A percentile compares a stretch with the other conserved stretches of the same genome.
phyloP scores from a whole-genome alignment of 2,329 filamentous ascomycete species.

The Sporothrix globosa region DNA sequence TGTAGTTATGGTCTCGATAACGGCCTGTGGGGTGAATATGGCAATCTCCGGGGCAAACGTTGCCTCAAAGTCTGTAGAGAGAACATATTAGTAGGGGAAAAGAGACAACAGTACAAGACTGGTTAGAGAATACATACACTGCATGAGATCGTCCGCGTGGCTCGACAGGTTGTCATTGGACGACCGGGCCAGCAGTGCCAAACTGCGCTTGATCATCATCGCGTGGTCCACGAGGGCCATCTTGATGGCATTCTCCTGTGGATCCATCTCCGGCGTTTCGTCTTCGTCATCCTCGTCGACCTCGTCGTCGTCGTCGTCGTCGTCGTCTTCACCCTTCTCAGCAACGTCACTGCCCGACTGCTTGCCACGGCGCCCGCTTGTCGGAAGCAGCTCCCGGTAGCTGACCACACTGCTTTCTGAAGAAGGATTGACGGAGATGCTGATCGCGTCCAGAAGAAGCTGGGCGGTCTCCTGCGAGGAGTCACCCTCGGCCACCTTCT shows the following conservation, averaged over 20 bases:
- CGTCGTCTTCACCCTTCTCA: slow-evolving; percentile 48
- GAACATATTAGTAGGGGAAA: neutral
- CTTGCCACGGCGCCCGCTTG: slow-evolving; percentile 45
- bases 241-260: slow-evolving; percentile 76
- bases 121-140: slow-evolving; percentile 57
- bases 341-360: slow-evolving; percentile 44
- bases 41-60: slow-evolving; percentile 69
- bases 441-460: slow-evolving; percentile 73
- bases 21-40: slow-evolving; percentile 57
- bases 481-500: slow-evolving; percentile 71
- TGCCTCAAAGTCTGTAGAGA: slow-evolving; percentile 58
- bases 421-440: slow-evolving; percentile 72
- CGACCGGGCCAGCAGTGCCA: slow-evolving; percentile 69
- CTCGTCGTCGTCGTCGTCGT: slow-evolving; percentile 47
- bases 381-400: slow-evolving; percentile 75
- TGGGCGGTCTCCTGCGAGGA: slow-evolving; percentile 62
- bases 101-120: neutral
- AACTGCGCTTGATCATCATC: slow-evolving; percentile 79
- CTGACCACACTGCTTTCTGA: slow-evolving; percentile 77
- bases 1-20: slow-evolving; percentile 48
- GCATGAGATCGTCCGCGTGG: slow-evolving; percentile 62
- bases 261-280: slow-evolving; percentile 53
- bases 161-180: slow-evolving; percentile 61
- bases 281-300: slow-evolving; percentile 48
- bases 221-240: slow-evolving; percentile 89